phyloP scores from a whole-genome alignment of 305 asterid species.

The Solanum hybrid region DNA sequence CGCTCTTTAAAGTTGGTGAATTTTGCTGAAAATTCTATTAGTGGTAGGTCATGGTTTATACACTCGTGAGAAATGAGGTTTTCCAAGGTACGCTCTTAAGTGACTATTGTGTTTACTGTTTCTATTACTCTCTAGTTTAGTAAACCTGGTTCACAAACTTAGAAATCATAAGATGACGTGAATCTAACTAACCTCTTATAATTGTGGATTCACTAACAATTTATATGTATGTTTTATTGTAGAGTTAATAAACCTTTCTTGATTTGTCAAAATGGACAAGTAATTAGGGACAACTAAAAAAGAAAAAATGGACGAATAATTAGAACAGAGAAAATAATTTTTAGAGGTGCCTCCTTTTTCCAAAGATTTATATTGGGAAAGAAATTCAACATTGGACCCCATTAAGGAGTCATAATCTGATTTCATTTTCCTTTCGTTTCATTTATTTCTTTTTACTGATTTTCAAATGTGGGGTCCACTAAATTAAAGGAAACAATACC shows the following conservation, averaged over 20 bases:
- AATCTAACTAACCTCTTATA: not conserved
- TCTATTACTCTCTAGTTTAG: not conserved
- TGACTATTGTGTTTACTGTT: not conserved
- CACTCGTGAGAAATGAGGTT: not conserved
- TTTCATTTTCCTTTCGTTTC: not conserved
- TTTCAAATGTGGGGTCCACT: not conserved
- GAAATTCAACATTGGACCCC: not conserved
- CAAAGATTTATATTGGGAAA: not conserved
- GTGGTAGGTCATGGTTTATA: not conserved
- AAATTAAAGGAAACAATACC: not conserved
- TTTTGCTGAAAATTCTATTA: not conserved
- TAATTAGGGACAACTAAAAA: too few species aligned
- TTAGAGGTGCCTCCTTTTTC: not conserved
- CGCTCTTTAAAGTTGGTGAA: not conserved
- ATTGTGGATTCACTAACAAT: not conserved
- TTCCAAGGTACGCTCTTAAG: not conserved
- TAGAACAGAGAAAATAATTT: not conserved
- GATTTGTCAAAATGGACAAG: too few species aligned
- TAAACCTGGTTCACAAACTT: not conserved
- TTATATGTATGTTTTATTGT: not conserved
- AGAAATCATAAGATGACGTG: not conserved
- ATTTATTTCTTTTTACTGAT: not conserved
- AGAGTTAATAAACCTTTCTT: not conserved
- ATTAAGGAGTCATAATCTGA: not conserved
- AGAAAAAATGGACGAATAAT: too few species aligned